Base-by-base conservation (phyloP, 2,329 filamentous ascomycete genomes). In the Aspergillus brunneoviolaceus region DNA sequence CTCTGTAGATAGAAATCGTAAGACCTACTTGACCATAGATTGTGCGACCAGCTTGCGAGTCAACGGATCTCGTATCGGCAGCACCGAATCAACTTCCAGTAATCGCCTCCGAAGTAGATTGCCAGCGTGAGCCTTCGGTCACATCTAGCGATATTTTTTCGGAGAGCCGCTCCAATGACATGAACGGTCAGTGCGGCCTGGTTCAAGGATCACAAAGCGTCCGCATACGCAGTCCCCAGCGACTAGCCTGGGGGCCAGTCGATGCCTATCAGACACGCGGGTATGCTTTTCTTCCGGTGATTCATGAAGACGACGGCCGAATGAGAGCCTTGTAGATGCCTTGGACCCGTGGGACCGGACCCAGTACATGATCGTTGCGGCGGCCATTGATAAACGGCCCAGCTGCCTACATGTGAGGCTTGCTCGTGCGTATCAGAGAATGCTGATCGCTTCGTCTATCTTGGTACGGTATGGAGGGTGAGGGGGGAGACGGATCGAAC, bases 21-120 rank as follows among this genome's bases (percentile, higher is more conserved):
- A 62, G 39, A 63, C 57, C 25, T 51, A 57, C 51, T 51, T 33
- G 49, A 50, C 47, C 57, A 62, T 42, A 42, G 57, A 61, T 61
- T 65, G 56, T 68, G 60, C 59, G 50, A 65, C 63, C 59, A 27
- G 48, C 47, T 51, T 45, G 64, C 67, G 61, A 67, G 58, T 63
- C 61, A 57, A 61, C 39, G 25, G 47, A 62, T 58, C 61, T 57
- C 52, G 35, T 50, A 54, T 63, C 57, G 58, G 61, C 29, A 35
- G 33, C 53, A 51, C 58, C 61, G 58, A 66, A 65, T 57, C 47
- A 61, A 39, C 35, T 31, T 48, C 51, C 56, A 29, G 49, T 49
- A 51, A 54, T 53, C 42, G 25, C 50, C 42, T 53, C 53, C 29
- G 55, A 54, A 42, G 23, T n/a, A 50, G 31, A 60, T 55, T 49